phyloP scores from a whole-genome alignment of 306 rosid species.

The Vigna mungo region DNA sequence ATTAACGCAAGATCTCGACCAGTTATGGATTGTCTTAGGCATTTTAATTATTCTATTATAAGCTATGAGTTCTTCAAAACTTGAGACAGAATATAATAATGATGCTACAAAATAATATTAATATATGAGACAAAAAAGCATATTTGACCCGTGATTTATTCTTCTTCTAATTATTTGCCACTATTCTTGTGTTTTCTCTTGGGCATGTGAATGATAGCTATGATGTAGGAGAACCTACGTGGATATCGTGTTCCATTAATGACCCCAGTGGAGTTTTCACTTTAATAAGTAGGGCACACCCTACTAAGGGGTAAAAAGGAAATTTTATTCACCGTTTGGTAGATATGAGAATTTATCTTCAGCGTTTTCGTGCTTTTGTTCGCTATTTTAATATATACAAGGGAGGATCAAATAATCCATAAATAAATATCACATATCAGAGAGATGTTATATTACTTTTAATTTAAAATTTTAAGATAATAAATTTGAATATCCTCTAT shows the following conservation, averaged over 20 bases:
- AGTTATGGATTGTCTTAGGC: slow-evolving; percentile 39
- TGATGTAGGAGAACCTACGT: neutral
- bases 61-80: slow-evolving; percentile 14
- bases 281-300: neutral
- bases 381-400: too few relatives aligned
- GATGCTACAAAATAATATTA: slow-evolving; percentile 15
- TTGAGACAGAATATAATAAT: slow-evolving; percentile 16
- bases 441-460: too few relatives aligned
- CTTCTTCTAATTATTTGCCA: neutral
- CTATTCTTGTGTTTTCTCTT: neutral
- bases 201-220: slow-evolving; percentile 8
- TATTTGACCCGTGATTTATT: slow-evolving; percentile 35
- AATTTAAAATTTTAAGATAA: too few relatives aligned
- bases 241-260: neutral
- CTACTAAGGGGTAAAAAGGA: neutral
- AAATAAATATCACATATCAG: too few relatives aligned
- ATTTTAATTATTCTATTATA: slow-evolving; percentile 12
- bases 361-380: too few relatives aligned
- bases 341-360: too few relatives aligned
- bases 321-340: too few relatives aligned
- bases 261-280: neutral
- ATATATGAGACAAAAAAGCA: slow-evolving; percentile 23
- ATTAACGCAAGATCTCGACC: slow-evolving; percentile 46
- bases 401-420: too few relatives aligned
- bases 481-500: too few relatives aligned